Evolutionary conservation across 164 flowering plant genomes (phyloP).

Genomic region (Akebia trifoliata): DNA sequence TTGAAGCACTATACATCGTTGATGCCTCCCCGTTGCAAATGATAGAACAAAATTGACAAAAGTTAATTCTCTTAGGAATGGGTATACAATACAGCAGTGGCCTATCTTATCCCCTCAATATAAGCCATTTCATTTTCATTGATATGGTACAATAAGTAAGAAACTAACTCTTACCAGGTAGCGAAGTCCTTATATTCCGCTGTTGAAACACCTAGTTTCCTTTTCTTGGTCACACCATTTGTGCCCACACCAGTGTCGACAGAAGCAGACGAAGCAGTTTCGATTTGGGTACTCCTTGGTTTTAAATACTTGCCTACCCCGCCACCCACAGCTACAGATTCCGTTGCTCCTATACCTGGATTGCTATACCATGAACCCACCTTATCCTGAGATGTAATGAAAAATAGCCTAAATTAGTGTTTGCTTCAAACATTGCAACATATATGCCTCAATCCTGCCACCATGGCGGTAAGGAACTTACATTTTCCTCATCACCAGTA

Average conservation of each 20-base stretch:
- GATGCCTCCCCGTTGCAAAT: too few species aligned
- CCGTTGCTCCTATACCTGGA: constrained; percentile 56
- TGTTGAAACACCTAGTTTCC: constrained; percentile 42
- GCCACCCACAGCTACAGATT: constrained; percentile 38
- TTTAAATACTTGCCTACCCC: constrained; percentile 90
- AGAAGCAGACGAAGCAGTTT: constrained; percentile 21
- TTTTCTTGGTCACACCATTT: constrained; percentile 49
- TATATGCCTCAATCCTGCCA: not conserved
- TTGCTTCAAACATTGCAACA: not conserved
- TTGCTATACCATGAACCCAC: constrained; percentile 95
- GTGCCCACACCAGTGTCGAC: constrained; percentile 25
- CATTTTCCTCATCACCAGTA: constrained; percentile 62
- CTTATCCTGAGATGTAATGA: constrained; percentile 54
- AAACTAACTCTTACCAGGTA: constrained; percentile 45
- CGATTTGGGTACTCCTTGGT: constrained; percentile 35
- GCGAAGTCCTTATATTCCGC: constrained; percentile 66
- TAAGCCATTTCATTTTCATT: not conserved
- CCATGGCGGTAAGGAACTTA: constrained; percentile 21
- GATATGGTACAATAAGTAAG: constrained; percentile 14
- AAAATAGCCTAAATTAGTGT: constrained; percentile 1
- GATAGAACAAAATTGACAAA: too few species aligned
- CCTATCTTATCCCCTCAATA: too few species aligned
- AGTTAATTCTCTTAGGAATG: too few species aligned
- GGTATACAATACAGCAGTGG: too few species aligned
- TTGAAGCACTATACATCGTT: too few species aligned